Percentiles rank a stretch among this genome's conserved stretches.
These are phyloP conservation scores for Collybiopsis confluens DNA, from an alignment of 768 basidiomycete genomes.

Conservation along the genomic window DNA sequence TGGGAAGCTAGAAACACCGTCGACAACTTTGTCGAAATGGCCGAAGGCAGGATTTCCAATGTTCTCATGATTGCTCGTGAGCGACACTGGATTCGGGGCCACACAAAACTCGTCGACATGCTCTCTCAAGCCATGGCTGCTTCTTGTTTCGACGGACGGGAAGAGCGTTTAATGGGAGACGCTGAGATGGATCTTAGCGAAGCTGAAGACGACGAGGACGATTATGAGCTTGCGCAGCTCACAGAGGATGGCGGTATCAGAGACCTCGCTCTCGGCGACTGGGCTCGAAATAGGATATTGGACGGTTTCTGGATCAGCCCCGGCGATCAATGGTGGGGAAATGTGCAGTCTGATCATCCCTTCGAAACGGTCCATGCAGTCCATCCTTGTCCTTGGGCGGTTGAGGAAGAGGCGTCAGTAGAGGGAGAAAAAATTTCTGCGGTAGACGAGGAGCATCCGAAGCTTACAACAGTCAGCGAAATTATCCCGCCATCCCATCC, in stretches of 20 bases:
- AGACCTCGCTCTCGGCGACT: constrained; percentile 63
- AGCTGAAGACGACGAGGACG: constrained; percentile 43
- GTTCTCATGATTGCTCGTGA: constrained; percentile 61
- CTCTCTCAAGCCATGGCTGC: constrained; percentile 68
- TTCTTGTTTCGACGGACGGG: constrained; percentile 36
- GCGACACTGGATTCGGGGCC: constrained; percentile 62
- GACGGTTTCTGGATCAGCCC: constrained; percentile 78
- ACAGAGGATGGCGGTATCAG: constrained; percentile 33
- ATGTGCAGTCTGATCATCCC: constrained; percentile 21
- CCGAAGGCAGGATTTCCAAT: constrained; percentile 62
- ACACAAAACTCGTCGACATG: constrained; percentile 64
- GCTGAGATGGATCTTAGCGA: constrained; percentile 10
- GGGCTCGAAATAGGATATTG: constrained; percentile 66
- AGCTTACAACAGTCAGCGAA: constrained; percentile 38
- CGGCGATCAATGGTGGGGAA: constrained; percentile 61
- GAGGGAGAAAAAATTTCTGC: constrained; percentile 17
- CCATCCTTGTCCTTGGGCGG: constrained; percentile 66
- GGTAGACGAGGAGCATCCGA: constrained; percentile 44
- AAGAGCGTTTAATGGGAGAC: constrained; percentile 24
- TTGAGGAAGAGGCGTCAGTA: constrained; percentile 10
- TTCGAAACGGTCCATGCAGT: constrained; percentile 22
- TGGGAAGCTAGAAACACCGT: constrained; percentile 56
- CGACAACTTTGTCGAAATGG: constrained; percentile 70
- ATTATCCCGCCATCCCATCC: constrained; percentile 56
- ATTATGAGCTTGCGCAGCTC: constrained; percentile 36